Percentiles rank a stretch among this genome's conserved stretches.
These are phyloP conservation scores for Senna tora DNA, from an alignment of 306 rosid genomes.

Conservation along the genomic window DNA sequence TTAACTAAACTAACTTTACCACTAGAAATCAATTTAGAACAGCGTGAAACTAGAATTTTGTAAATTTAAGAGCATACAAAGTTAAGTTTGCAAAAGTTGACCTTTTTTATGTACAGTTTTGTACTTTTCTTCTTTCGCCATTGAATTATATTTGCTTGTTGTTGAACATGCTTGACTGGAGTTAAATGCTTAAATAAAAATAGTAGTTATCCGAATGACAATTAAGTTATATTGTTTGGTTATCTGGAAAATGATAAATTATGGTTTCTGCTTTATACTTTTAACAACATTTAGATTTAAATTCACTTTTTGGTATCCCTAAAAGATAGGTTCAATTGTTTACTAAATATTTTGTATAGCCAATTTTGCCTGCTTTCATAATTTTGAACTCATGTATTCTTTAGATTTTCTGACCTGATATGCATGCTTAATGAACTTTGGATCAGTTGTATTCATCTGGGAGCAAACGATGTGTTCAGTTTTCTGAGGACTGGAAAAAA, in stretches of 20 bases:
- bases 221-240: conserved; percentile 8
- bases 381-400: not conserved
- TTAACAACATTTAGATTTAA: too few species aligned
- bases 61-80: conserved; percentile 8
- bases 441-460: conserved; percentile 79
- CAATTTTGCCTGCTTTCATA: conserved; percentile 1
- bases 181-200: conserved; percentile 1
- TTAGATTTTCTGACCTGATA: conserved; percentile 26
- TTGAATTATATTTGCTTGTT: conserved; percentile 13
- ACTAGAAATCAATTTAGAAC: conserved; percentile 5
- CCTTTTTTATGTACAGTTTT: conserved; percentile 13
- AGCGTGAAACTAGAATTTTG: conserved; percentile 13
- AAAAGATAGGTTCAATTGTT: conserved; percentile 31
- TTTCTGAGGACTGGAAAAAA: conserved; percentile 69
- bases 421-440: conserved; percentile 36
- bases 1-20: not conserved
- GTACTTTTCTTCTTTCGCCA: conserved; percentile 12
- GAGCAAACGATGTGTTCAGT: conserved; percentile 69
- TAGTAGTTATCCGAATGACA: not conserved
- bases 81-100: conserved; percentile 9
- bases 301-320: conserved; percentile 19
- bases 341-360: conserved; percentile 5
- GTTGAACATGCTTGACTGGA: not conserved
- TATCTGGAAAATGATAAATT: conserved; percentile 7
- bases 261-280: not conserved